A percentile compares a stretch with the other conserved stretches of the same genome.
Evolutionary conservation across 352 stramenopile genomes (phyloP).

Genomic region (Phytophthora ramorum): DNA sequence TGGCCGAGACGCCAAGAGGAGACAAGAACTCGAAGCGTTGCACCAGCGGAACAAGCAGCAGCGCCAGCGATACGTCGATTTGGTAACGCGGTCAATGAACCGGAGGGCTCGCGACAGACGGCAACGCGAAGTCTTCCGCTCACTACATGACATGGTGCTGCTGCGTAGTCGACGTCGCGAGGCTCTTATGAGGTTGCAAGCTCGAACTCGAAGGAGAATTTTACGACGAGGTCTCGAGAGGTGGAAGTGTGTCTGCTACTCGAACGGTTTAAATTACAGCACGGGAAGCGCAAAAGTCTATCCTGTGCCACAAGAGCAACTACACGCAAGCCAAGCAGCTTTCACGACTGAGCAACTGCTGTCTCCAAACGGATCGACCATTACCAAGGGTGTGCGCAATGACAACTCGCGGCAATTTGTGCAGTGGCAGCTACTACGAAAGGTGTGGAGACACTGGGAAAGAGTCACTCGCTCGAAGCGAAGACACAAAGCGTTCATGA

Average conservation of each 20-base stretch:
- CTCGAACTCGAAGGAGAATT: slow-evolving; percentile 5
- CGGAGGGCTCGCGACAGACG: slow-evolving; percentile 19
- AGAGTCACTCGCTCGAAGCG: slow-evolving; percentile 13
- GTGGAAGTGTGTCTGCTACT: slow-evolving; percentile 21
- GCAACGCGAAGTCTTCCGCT: slow-evolving; percentile 34
- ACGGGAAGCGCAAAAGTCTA: slow-evolving; percentile 14
- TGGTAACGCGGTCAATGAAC: slow-evolving; percentile 26
- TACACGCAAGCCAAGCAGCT: not conserved
- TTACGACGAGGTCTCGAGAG: slow-evolving; percentile 16
- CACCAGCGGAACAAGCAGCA: slow-evolving; percentile 28
- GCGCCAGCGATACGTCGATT: slow-evolving; percentile 29
- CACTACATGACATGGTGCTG: slow-evolving; percentile 8
- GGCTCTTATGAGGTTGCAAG: slow-evolving; percentile 9
- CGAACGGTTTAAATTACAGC: not conserved
- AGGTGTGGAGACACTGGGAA: slow-evolving; percentile 31
- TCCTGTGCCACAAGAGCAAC: slow-evolving; percentile 1
- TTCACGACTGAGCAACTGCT: not conserved
- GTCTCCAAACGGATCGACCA: not conserved
- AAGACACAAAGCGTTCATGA: slow-evolving; percentile 9
- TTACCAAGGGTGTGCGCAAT: not conserved
- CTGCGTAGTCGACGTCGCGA: slow-evolving; percentile 14
- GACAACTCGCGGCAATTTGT: not conserved
- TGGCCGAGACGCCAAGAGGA: slow-evolving; percentile 39
- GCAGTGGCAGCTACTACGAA: slow-evolving; percentile 16
- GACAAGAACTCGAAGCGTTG: slow-evolving; percentile 39